Base-by-base conservation (phyloP, 805 yeast genomes). In the Scheffersomyces amazonensis region DNA sequence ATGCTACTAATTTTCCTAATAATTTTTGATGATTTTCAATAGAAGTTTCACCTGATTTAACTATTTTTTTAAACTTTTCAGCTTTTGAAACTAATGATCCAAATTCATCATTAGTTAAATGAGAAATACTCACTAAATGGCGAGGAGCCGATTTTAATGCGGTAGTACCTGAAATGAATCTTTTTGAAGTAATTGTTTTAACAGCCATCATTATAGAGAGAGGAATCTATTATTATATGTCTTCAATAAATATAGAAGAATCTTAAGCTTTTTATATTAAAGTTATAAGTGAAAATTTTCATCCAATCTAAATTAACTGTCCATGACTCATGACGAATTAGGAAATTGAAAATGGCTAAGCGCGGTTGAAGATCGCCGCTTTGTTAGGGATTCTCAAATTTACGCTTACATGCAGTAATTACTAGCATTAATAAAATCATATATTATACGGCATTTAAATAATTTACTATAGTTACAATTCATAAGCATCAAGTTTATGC, bases 51-150 rank as follows among this genome's bases (percentile, higher is more conserved):
- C 81, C 78, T 4, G 73, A 58, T 52, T 78, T 80, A 58, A 85
- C 79, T 25, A 78, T 64, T 4, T 62, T 47, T 58, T 93, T 91
- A 64, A 76, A 87, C 39, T 70, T 48, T 35, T 74, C 73, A 2
- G 96, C 97, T 56, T 87, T 81, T 40, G 73, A 62, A 5, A 93
- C 90, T 36, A 93, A 72, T 6, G 78, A 66, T 22, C 71, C 59
- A 43, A 93, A 80, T 62, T 93, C 99, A 16, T 73, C 64, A 37
- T 82, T 75, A 6, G 86, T 59, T 40, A 93, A 73, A 53, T 89
- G 95, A 17, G 85, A 78, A 51, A 89, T 93, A 19, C 87, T 84
- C 16, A 87, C 75, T 55, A 93, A 71, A 60, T 91, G 97, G 60
- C 95, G 78, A 18, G 73, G 73, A 5, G 30, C 5, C 2, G 49